Evolutionary conservation across 352 stramenopile species (phyloP), one percentile per base, ranked within the genome.

Genomic region (Phytophthora tubulina): DNA sequence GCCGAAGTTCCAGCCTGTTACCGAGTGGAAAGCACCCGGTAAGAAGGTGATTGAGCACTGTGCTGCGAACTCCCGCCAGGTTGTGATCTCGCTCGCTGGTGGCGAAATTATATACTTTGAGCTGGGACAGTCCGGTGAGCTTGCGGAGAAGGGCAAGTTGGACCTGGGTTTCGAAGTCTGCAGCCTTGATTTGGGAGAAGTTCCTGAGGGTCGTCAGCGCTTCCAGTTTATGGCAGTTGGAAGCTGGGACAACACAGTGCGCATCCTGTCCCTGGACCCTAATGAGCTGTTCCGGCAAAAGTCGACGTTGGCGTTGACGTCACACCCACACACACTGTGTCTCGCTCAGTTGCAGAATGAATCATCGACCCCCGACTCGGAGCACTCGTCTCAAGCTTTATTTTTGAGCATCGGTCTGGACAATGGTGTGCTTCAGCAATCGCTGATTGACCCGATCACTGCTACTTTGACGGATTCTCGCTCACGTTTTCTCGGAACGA

Each of bases 71-170:
- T 90, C 95, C 39, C 91, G 96, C 33, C 98, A 99, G 79, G 94
- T 99, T 53, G 87, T 99, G 10, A 97, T 99, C 59, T 98, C 95
- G 21, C 89, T 99, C 21, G 97, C 95, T 39, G 97, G 97, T 57
- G 97, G 97, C 17, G 82, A 99, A 60, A 90, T 98, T 65, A 98
- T 99, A 69, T 99, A 99, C 85, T 99, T 99, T 80, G 97, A 99
- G 75, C 82, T 99, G 60, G 95, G 98, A 59, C 76, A 88, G 27
- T 85, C 85, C 1, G 94, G 96, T n/a, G 95, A 98, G 55, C 78
- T 99, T 14, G 90, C 82, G n/a, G 97, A 99, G 67, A 90, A 93
- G 21, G 93, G 91, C 2, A 98, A 96, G 44, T 88, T 96, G 32
- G 97, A 99, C 68, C 84, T 99, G 15, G 96, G 96, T 35, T 97